These are phyloP conservation scores for Aspergillus brasiliensis DNA, from an alignment of 2,329 filamentous ascomycete genomes.

Conservation along the genomic window DNA sequence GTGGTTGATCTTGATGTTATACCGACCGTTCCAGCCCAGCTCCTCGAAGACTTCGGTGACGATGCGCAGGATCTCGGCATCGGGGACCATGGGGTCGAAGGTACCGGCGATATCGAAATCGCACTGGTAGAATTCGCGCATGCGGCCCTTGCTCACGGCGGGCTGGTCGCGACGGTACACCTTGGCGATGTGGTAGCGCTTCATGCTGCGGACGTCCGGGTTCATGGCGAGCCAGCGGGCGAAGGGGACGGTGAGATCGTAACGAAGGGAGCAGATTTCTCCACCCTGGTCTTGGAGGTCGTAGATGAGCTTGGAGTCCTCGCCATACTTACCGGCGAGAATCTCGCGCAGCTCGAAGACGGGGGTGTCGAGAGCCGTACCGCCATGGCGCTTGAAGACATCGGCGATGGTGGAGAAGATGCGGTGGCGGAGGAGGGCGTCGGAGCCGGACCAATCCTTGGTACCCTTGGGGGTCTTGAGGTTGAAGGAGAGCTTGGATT, in stretches of 20 bases:
- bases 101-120: slow-evolving; percentile 90
- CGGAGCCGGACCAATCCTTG: slow-evolving; percentile 78
- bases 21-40: slow-evolving; percentile 71
- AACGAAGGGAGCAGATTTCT: slow-evolving; percentile 80
- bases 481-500: slow-evolving; percentile 56
- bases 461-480: slow-evolving; percentile 91
- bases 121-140: slow-evolving; percentile 97
- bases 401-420: slow-evolving; percentile 75
- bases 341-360: slow-evolving; percentile 89
- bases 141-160: slow-evolving; percentile 85
- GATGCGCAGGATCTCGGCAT: slow-evolving; percentile 85
- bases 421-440: slow-evolving; percentile 78
- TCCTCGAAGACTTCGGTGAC: slow-evolving; percentile 82
- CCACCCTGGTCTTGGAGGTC: slow-evolving; percentile 86
- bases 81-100: slow-evolving; percentile 89
- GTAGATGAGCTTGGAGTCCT: slow-evolving; percentile 91
- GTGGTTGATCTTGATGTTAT: slow-evolving; percentile 94
- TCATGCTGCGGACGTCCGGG: slow-evolving; percentile 76
- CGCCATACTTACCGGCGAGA: slow-evolving; percentile 85
- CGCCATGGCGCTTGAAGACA: slow-evolving; percentile 83
- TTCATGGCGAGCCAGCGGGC: slow-evolving; percentile 95
- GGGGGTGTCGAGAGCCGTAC: slow-evolving; percentile 74
- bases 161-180: slow-evolving; percentile 82
- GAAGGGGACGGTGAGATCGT: slow-evolving; percentile 87
- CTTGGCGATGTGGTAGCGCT: slow-evolving; percentile 94